A percentile compares a stretch with the other conserved stretches of the same genome.
Evolutionary conservation across 2,329 filamentous ascomycete genomes (phyloP).

Genomic region (Grosmannia penicillata): DNA sequence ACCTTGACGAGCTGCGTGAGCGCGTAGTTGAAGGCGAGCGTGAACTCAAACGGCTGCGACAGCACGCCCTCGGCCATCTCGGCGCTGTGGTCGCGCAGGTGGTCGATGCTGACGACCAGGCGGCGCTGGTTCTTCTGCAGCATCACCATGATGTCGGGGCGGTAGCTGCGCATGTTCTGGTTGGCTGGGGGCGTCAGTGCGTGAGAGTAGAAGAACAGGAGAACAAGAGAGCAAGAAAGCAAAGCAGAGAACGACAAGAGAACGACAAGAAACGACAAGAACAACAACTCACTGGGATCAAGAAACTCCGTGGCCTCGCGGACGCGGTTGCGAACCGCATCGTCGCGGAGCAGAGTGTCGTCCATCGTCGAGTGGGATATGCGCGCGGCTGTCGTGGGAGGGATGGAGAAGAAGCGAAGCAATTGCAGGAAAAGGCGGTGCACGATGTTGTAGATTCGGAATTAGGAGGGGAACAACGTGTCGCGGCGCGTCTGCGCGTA

Average conservation of each 20-base stretch:
- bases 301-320: slow-evolving; percentile 84
- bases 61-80: slow-evolving; percentile 70
- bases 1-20: slow-evolving; percentile 79
- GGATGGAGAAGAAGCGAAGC: background rate
- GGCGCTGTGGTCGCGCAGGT: slow-evolving; percentile 74
- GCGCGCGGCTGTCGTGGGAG: too few relatives aligned
- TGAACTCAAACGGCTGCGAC: slow-evolving; percentile 75
- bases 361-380: slow-evolving; percentile 59
- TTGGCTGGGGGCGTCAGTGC: slow-evolving; percentile 23
- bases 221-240: slow-evolving; percentile 11
- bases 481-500: slow-evolving; percentile 10
- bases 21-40: slow-evolving; percentile 75
- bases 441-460: too few relatives aligned
- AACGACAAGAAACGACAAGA: too few relatives aligned
- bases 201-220: slow-evolving; percentile 7
- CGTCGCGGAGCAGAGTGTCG: slow-evolving; percentile 61
- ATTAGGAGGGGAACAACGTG: slow-evolving; percentile 6
- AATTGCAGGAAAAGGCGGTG: slow-evolving; percentile 2
- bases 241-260: too few relatives aligned
- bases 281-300: slow-evolving; percentile 64
- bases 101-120: slow-evolving; percentile 67
- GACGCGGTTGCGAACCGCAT: slow-evolving; percentile 69
- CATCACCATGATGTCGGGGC: slow-evolving; percentile 74
- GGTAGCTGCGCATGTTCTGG: slow-evolving; percentile 55
- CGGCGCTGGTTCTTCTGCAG: slow-evolving; percentile 51